Conservation (phyloP, 1,139 yeast genomes). For the Magnusiomyces starmeri region DNA sequence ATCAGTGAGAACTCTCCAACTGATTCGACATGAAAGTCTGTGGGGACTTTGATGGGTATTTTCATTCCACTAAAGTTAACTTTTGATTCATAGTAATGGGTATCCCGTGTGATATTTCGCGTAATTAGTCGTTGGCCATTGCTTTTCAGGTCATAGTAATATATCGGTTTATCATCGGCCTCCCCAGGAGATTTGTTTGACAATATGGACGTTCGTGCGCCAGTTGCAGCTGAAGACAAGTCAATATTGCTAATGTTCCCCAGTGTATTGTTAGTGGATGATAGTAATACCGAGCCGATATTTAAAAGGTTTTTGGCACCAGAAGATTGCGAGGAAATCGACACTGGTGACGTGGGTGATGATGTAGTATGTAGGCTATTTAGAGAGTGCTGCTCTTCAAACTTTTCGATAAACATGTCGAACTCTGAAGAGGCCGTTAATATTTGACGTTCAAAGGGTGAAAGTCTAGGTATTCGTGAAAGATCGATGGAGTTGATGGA, state of each 20-base stretch:
- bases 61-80: constrained; percentile 30
- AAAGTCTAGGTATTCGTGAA: constrained; percentile 28
- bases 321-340: background rate
- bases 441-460: constrained; percentile 29
- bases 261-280: background rate
- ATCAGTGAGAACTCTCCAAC: constrained; percentile 32
- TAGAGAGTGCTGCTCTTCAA: constrained; percentile 15
- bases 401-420: constrained; percentile 29
- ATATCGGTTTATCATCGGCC: constrained; percentile 21
- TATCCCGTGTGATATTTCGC: constrained; percentile 25
- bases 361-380: background rate
- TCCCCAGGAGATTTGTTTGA: background rate
- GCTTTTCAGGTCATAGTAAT: constrained; percentile 29
- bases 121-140: constrained; percentile 24
- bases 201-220: constrained; percentile 1
- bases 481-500: constrained; percentile 36
- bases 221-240: background rate
- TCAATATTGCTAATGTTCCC: background rate
- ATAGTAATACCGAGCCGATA: background rate
- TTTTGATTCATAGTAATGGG: constrained; percentile 32
- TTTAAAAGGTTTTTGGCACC: background rate
- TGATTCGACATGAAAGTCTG: constrained; percentile 30
- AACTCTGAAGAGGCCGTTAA: constrained; percentile 29
- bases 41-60: constrained; percentile 34
- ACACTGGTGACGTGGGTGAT: background rate